Base-by-base conservation (phyloP, 805 yeast species). In the Spathaspora hagerdaliae region DNA sequence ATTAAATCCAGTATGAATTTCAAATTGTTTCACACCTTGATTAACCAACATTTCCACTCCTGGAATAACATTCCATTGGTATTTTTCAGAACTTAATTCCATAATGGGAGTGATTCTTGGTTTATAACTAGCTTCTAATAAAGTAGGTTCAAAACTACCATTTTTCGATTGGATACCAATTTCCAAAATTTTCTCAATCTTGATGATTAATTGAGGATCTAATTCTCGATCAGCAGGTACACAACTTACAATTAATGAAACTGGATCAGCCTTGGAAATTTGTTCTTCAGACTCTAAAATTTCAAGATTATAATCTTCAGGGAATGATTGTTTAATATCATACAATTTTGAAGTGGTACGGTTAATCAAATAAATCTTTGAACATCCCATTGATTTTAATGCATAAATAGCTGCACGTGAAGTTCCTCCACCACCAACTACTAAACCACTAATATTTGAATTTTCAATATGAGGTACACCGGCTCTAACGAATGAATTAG, bases 381-480 rank as follows among this genome's bases (percentile, higher is more conserved):
- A 55, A 63, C 95, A 88, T 2, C 97, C 97, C 71, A 92, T 68
- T 49, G 79, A 59, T 59, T 81, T 78, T 52, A 94, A 74, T 1
- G 99, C 97, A 63, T 79, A 90, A 12, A 87, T 81, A 0, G 97
- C 98, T 36, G 99, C 97, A 58, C 97, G 78, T 1, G 97, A 83
- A 26, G 99, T 91, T 38, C 99, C 99, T 36, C 99, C 99, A 15
- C 96, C 97, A 42, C 99, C 99, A 52, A 94, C 73, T 38, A 94
- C 85, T 48, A 91, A 68, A 31, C 97, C 97, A 46, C 76, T 68
- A 10, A 74, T 69, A 12, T 55, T 48, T 29, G 58, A 56, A 47
- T 55, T 58, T 19, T 60, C 62, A 46, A 60, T 57, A 36, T 66
- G 65, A 36, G 83, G 79, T 36, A 81, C 82, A 35, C 96, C 96